These are phyloP conservation scores for Auricularia sp. DNA, from an alignment of 768 basidiomycete genomes.

Conservation along the genomic window DNA sequence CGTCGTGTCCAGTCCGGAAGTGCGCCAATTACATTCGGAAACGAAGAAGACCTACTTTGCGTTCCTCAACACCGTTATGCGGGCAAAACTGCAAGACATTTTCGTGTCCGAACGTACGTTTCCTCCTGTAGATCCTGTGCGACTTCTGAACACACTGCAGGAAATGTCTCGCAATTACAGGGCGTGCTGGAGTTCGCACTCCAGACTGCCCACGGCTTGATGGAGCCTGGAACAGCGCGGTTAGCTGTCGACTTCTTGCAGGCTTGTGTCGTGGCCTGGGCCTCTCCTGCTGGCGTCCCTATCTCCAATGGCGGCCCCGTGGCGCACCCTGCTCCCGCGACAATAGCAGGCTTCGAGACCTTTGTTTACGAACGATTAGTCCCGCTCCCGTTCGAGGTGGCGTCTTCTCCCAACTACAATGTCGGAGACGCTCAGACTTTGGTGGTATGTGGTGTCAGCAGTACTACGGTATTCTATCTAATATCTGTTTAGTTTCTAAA, in stretches of 20 bases:
- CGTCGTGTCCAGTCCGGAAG: slow-evolving; percentile 81
- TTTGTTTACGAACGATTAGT: slow-evolving; percentile 84
- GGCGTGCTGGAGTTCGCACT: slow-evolving; percentile 65
- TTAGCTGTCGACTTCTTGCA: slow-evolving; percentile 30
- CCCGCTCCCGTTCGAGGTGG: slow-evolving; percentile 71
- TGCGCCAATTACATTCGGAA: slow-evolving; percentile 61
- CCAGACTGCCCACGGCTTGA: slow-evolving; percentile 58
- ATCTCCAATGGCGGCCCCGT: slow-evolving; percentile 27
- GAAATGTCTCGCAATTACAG: slow-evolving; percentile 57
- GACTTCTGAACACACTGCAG: slow-evolving; percentile 20
- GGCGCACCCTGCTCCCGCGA: slow-evolving; percentile 17
- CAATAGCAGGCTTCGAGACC: slow-evolving; percentile 81
- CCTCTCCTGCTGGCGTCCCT: slow-evolving; percentile 17
- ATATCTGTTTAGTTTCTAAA: slow-evolving; percentile 55
- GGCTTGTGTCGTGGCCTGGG: slow-evolving; percentile 10
- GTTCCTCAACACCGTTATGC: slow-evolving; percentile 71
- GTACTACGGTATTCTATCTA: not conserved
- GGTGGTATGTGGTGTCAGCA: slow-evolving; percentile 41
- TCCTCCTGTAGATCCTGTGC: not conserved
- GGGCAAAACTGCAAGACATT: slow-evolving; percentile 68
- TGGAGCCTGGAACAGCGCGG: slow-evolving; percentile 69
- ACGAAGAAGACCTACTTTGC: slow-evolving; percentile 84
- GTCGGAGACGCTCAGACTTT: slow-evolving; percentile 80
- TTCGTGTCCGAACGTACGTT: slow-evolving; percentile 82
- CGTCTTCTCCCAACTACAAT: slow-evolving; percentile 72